These are phyloP conservation scores for Pezicula rhizophila DNA, from an alignment of 2,329 filamentous ascomycete genomes.

Conservation along the genomic window DNA sequence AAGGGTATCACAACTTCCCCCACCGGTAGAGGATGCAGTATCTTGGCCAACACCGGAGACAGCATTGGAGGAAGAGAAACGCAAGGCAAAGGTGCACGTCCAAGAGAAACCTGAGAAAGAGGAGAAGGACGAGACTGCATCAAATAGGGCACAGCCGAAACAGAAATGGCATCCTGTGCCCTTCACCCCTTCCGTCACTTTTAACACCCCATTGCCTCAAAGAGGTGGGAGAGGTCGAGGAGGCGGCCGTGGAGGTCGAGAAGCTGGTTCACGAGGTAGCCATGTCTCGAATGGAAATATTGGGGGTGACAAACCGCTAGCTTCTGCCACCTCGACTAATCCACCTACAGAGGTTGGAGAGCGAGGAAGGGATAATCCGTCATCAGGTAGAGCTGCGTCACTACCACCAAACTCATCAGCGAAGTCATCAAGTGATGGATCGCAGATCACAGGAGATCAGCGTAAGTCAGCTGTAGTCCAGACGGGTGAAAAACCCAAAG, in stretches of 20 bases:
- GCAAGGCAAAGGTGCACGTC: slow-evolving; percentile 61
- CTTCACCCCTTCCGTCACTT: slow-evolving; percentile 78
- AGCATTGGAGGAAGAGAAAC: slow-evolving; percentile 69
- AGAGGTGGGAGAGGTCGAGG: slow-evolving; percentile 47
- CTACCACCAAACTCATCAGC: slow-evolving; percentile 24
- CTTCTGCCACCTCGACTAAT: slow-evolving; percentile 6
- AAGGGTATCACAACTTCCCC: slow-evolving; percentile 38
- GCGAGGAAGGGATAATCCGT: slow-evolving; percentile 13
- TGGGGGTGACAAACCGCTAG: slow-evolving; percentile 21
- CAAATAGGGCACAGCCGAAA: slow-evolving; percentile 57
- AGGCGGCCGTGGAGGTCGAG: slow-evolving; percentile 33
- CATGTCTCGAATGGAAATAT: slow-evolving; percentile 16
- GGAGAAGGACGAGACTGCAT: slow-evolving; percentile 49
- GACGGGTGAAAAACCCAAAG: slow-evolving; percentile 19
- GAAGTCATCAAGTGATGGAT: slow-evolving; percentile 15
- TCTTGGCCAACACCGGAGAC: slow-evolving; percentile 89
- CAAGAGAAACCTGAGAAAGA: slow-evolving; percentile 52
- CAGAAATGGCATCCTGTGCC: slow-evolving; percentile 80
- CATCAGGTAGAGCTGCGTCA: slow-evolving; percentile 19
- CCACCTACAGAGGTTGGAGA: slow-evolving; percentile 15
- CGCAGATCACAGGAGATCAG: slow-evolving; percentile 14
- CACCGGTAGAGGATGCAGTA: slow-evolving; percentile 68
- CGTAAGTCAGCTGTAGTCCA: slow-evolving; percentile 19
- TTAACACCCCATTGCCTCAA: slow-evolving; percentile 74
- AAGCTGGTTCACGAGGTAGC: slow-evolving; percentile 30